Conservation (phyloP, 805 yeast species). For the Candida pseudofarinosa region DNA sequence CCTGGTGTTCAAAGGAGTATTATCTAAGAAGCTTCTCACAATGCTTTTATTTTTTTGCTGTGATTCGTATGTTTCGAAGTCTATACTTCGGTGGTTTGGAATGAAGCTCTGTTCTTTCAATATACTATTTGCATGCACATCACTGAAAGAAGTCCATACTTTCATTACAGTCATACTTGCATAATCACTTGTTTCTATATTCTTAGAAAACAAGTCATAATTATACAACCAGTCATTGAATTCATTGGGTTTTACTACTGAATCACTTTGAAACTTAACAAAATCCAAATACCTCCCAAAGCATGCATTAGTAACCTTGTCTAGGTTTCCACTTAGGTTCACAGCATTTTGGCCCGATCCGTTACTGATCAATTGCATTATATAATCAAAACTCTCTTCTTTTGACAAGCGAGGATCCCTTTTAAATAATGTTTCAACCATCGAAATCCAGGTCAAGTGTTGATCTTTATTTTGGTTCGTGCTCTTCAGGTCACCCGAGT, state of each 20-base stretch:
- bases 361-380: constrained; percentile 44
- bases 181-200: constrained; percentile 47
- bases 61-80: constrained; percentile 38
- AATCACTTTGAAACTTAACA: constrained; percentile 58
- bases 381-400: constrained; percentile 43
- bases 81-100: constrained; percentile 29
- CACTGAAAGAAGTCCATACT: constrained; percentile 62
- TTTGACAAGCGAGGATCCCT: constrained; percentile 44
- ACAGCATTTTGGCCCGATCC: constrained; percentile 34
- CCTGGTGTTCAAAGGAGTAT: constrained; percentile 24
- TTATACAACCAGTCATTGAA: constrained; percentile 76
- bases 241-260: constrained; percentile 52
- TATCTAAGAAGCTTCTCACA: constrained; percentile 24
- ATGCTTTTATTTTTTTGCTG: constrained; percentile 29
- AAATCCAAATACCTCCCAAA: constrained; percentile 61
- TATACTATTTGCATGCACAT: constrained; percentile 37
- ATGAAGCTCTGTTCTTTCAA: constrained; percentile 16
- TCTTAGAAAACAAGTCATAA: constrained; percentile 51
- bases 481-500: constrained; percentile 2
- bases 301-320: constrained; percentile 67
- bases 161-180: constrained; percentile 55
- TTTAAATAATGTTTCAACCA: constrained; percentile 59
- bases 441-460: constrained; percentile 60
- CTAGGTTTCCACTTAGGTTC: constrained; percentile 42
- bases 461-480: constrained; percentile 49